Evolutionary conservation across 164 flowering plant genomes (phyloP).

Genomic region (Platanus orientalis): DNA sequence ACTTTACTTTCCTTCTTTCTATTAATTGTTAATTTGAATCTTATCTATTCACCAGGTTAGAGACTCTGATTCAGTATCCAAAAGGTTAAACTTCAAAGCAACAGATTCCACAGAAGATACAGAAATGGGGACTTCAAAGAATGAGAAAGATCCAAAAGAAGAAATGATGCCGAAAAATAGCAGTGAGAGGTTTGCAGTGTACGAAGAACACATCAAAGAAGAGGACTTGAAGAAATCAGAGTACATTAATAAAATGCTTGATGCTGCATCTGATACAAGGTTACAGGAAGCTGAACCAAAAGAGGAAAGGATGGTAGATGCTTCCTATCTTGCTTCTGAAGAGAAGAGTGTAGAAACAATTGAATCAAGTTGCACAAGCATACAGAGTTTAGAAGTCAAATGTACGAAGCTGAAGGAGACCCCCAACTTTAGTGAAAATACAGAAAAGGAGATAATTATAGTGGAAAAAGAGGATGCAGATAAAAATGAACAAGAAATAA

Average conservation of each 20-base stretch:
- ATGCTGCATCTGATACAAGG: too few species aligned
- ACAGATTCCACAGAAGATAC: slow-evolving; percentile 9
- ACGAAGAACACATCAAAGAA: not conserved
- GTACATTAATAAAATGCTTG: not conserved
- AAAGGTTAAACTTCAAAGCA: slow-evolving; percentile 10
- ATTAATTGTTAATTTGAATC: not conserved
- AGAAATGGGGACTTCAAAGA: slow-evolving; percentile 8
- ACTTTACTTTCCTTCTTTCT: not conserved
- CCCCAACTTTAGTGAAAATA: slow-evolving; percentile 6
- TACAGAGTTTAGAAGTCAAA: too few species aligned
- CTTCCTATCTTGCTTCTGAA: too few species aligned
- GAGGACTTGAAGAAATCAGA: slow-evolving; percentile 7
- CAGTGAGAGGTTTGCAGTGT: not conserved
- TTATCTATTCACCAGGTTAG: slow-evolving; percentile 19
- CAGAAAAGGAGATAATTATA: not conserved
- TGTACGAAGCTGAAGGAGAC: too few species aligned
- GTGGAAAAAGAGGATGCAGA: slow-evolving; percentile 5
- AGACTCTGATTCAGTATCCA: slow-evolving; percentile 9
- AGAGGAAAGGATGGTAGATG: too few species aligned
- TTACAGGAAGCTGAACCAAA: too few species aligned
- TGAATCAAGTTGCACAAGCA: too few species aligned
- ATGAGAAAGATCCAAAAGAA: slow-evolving; percentile 9
- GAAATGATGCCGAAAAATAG: not conserved
- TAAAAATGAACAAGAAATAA: slow-evolving; percentile 10
- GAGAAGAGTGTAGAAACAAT: too few species aligned